These are phyloP conservation scores for Colletotrichum sp. DNA, from an alignment of 2,329 filamentous ascomycete genomes.

Conservation along the genomic window DNA sequence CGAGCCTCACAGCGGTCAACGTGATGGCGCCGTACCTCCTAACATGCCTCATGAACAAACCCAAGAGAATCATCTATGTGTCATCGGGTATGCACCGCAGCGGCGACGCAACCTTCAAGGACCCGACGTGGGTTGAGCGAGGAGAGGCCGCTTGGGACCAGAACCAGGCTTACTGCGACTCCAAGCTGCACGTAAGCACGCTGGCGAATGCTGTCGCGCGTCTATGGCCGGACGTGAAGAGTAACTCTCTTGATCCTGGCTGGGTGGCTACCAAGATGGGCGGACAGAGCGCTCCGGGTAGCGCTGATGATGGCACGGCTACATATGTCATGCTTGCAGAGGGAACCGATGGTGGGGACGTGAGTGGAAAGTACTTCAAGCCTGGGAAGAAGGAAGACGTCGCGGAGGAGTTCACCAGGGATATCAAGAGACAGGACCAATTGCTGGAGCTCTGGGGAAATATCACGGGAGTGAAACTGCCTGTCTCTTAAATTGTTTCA, in stretches of 20 bases:
- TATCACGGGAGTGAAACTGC: slow-evolving; percentile 25
- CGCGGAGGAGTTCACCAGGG: slow-evolving; percentile 34
- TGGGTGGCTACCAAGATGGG: slow-evolving; percentile 63
- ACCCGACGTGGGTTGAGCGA: slow-evolving; percentile 26
- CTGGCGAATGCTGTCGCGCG: slow-evolving; percentile 59
- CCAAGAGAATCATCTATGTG: slow-evolving; percentile 55
- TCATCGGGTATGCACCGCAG: slow-evolving; percentile 55
- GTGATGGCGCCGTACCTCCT: slow-evolving; percentile 63
- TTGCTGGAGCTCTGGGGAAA: slow-evolving; percentile 41
- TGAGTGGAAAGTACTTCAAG: slow-evolving; percentile 44
- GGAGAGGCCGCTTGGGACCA: slow-evolving; percentile 40
- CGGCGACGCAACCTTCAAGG: slow-evolving; percentile 49
- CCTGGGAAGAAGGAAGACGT: slow-evolving; percentile 30
- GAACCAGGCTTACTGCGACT: slow-evolving; percentile 51
- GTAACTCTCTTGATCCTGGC: slow-evolving; percentile 55
- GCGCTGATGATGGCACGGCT: slow-evolving; percentile 49
- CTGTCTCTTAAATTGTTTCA: neutral
- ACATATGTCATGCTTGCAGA: slow-evolving; percentile 53
- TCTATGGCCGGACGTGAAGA: slow-evolving; percentile 44
- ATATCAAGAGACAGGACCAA: slow-evolving; percentile 47
- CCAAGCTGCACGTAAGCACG: slow-evolving; percentile 61
- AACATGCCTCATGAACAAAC: slow-evolving; percentile 52
- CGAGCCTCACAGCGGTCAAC: slow-evolving; percentile 59
- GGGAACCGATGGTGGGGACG: slow-evolving; percentile 35
- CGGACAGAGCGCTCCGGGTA: slow-evolving; percentile 49